phyloP scores from a whole-genome alignment of 208 protist genomes.

The Crithidia brevicula region DNA sequence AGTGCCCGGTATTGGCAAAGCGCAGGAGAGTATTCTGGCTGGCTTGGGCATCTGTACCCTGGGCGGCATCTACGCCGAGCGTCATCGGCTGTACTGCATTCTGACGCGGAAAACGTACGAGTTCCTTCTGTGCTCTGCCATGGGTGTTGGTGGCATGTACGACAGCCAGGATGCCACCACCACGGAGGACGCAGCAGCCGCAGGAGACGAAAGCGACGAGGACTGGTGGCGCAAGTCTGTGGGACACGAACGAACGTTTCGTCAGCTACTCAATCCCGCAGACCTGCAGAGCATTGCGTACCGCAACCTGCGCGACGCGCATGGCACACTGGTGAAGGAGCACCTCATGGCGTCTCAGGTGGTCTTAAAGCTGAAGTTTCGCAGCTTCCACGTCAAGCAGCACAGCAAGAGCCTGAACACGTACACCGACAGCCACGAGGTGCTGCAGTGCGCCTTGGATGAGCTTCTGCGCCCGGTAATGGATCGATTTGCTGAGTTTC shows the following conservation, averaged over 20 bases:
- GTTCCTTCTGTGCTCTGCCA: conserved; percentile 53
- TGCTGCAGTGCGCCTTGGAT: conserved; percentile 58
- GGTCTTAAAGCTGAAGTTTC: conserved; percentile 77
- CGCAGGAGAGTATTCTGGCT: conserved; percentile 46
- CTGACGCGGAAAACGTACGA: conserved; percentile 69
- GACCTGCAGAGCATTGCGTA: conserved; percentile 61
- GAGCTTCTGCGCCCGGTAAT: conserved; percentile 63
- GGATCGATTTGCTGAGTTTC: conserved; percentile 52
- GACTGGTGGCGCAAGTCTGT: conserved; percentile 64
- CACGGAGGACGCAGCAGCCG: not conserved
- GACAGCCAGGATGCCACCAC: conserved; percentile 24
- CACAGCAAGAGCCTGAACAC: conserved; percentile 52
- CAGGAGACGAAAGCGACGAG: conserved; percentile 10
- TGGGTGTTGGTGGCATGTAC: conserved; percentile 61
- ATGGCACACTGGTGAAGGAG: conserved; percentile 37
- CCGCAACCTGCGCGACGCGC: conserved; percentile 36
- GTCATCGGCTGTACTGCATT: conserved; percentile 54
- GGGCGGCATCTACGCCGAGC: conserved; percentile 61
- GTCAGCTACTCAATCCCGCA: conserved; percentile 29
- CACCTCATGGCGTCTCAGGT: conserved; percentile 61
- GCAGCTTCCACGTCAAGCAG: conserved; percentile 72
- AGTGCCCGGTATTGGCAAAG: conserved; percentile 72
- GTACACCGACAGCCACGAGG: conserved; percentile 50
- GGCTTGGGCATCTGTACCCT: conserved; percentile 57
- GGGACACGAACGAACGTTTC: conserved; percentile 77